Evolutionary conservation across 1,139 yeast species (phyloP), one percentile per base, ranked within the genome.

Genomic region (Scheffersomyces insectosa): DNA sequence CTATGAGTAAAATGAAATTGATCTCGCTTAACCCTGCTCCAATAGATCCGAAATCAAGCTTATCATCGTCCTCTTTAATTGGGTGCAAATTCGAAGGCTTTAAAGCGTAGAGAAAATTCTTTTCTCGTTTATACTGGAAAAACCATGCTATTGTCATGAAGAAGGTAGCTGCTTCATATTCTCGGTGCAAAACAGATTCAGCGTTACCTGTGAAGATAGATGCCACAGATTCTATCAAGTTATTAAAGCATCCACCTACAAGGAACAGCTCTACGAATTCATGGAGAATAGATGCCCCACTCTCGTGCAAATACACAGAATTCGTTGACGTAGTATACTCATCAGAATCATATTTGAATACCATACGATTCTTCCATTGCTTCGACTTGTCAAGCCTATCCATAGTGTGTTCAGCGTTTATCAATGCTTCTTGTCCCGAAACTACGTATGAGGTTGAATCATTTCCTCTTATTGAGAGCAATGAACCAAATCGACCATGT

Each of bases 401-500:
- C 41, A 88, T 65, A 7, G 56, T 42, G 12, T 56, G 51, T 28
- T 70, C 70, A 3, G 78, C 70, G 38, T 75, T 70, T 12, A 70
- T 56, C 8, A 86, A 59, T 2, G 85, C 88, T 48, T 80, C 82
- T 50, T 88, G 91, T 4, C 97, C 96, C 1, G 96, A 82, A 8
- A 74, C 64, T 0, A 89, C 80, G 12, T 88, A 80, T 25, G 88
- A 67, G 37, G 86, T 72, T 7, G 77, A 79, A 45, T 77, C 74
- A 43, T 78, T 79, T 11, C 76, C 72, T 47, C 83, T 80, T 28
- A 90, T 73, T 1, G 96, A 84, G 9, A 90, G 64, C 51, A 91
- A 70, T 0, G 98, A 83, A 1, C 99, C 99, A 68, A 93, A 93
- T 36, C 96, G 75, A 3, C 95, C 93, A 59, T 93, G 99, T 42